Evolutionary conservation across 768 basidiomycete species (phyloP).

Genomic region (Leucosporidium creatinivorum): DNA sequence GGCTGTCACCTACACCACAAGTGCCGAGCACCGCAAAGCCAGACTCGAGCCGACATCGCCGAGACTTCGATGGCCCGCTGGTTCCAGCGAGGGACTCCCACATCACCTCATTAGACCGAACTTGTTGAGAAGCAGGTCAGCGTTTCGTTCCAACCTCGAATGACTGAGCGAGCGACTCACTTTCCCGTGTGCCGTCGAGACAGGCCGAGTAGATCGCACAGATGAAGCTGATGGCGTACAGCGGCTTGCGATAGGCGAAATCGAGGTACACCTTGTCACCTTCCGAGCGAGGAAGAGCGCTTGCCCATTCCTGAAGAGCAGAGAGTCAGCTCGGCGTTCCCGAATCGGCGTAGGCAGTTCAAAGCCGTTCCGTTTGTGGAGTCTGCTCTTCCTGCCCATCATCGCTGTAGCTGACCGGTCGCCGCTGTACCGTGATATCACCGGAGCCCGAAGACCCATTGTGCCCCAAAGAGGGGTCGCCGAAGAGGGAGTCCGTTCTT

Average conservation of each 20-base stretch:
- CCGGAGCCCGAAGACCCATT: too few relatives aligned
- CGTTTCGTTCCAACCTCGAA: too few relatives aligned
- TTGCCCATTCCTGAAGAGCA: constrained; percentile 16
- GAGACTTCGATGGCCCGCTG: constrained; percentile 35
- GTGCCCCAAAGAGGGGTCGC: too few relatives aligned
- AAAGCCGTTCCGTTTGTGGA: too few relatives aligned
- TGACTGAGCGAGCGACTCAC: constrained; percentile 1
- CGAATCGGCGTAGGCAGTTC: too few relatives aligned
- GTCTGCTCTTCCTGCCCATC: too few relatives aligned
- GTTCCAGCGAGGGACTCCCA: constrained; percentile 33
- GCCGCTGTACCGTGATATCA: too few relatives aligned
- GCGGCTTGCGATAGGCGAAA: constrained; percentile 22
- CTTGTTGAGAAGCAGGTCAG: background rate
- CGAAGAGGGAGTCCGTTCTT: too few relatives aligned
- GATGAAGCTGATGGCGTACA: constrained; percentile 29
- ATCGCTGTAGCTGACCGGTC: too few relatives aligned
- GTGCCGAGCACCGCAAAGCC: too few relatives aligned
- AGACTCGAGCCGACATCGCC: too few relatives aligned
- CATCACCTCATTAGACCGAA: background rate
- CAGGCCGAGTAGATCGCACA: constrained; percentile 30
- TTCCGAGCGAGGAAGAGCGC: constrained; percentile 30
- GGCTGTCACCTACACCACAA: too few relatives aligned
- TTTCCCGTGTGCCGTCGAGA: constrained; percentile 16
- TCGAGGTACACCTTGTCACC: constrained; percentile 33
- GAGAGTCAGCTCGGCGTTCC: background rate